These are phyloP conservation scores for Coemansia sp. DNA, from an alignment of 192 early-diverging fungal genomes.

Conservation along the genomic window DNA sequence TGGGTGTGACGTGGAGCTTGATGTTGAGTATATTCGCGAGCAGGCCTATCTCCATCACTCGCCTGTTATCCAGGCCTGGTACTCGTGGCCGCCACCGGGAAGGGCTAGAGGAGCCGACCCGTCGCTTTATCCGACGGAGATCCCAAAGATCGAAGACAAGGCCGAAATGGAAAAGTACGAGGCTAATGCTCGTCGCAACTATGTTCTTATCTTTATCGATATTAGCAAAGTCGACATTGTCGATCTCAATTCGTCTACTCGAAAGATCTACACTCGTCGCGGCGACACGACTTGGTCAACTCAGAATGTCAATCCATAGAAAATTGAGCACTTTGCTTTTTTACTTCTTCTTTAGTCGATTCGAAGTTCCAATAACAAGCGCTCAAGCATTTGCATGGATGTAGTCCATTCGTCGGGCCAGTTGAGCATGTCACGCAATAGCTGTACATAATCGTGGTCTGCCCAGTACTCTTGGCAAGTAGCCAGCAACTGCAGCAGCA, in stretches of 20 bases:
- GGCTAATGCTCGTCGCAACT: constrained; percentile 44
- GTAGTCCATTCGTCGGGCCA: constrained; percentile 56
- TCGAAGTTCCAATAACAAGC: constrained; percentile 43
- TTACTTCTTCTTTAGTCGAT: constrained; percentile 30
- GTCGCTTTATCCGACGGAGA: constrained; percentile 29
- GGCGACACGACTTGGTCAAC: constrained; percentile 42
- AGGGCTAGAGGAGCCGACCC: constrained; percentile 25
- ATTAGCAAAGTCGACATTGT: constrained; percentile 46
- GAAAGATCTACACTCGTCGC: constrained; percentile 40
- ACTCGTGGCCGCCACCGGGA: constrained; percentile 52
- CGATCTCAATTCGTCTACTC: constrained; percentile 25
- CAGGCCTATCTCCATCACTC: constrained; percentile 43
- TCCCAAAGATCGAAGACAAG: constrained; percentile 26
- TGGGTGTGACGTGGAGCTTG: constrained; percentile 18
- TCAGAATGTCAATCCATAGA: constrained; percentile 33
- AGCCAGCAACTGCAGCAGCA: constrained; percentile 30
- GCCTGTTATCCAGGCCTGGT: constrained; percentile 47
- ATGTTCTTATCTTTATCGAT: constrained; percentile 47
- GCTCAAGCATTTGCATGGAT: constrained; percentile 55
- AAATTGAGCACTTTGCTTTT: neutral
- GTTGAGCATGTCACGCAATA: constrained; percentile 41
- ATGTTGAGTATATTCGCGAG: constrained; percentile 48
- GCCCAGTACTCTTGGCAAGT: constrained; percentile 54
- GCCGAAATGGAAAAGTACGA: constrained; percentile 29
- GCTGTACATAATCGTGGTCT: constrained; percentile 48